Base-by-base conservation (phyloP, 2,329 filamentous ascomycete genomes). In the Furcasterigmium furcatum region DNA sequence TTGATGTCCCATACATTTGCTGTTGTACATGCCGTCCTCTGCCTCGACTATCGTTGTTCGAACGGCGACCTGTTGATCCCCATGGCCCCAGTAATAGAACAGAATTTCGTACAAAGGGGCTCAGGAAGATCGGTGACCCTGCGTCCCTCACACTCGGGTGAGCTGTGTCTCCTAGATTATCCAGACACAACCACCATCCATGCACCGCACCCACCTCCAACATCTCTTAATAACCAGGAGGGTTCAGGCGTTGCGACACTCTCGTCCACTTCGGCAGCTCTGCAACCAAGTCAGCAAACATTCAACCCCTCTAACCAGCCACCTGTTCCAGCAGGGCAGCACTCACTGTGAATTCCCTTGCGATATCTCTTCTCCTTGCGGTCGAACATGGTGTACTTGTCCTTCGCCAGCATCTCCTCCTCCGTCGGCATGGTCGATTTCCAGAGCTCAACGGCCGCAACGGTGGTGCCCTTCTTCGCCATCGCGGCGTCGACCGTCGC, bases 331-430 rank as follows among this genome's bases (percentile, higher is more conserved):
- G 18, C 6, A n/a, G 44, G 13, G 18, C 35, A 10, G 13, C n/a
- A 82, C 90, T 58, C 79, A 96, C 91, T 97, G 72, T 97, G 92
- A 66, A 99, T 91, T 46, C 91, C 89, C 82, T 99, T 99, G 64
- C 94, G 79, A 68, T 97, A 99, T 58, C 82, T 85, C 82, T 91
- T 95, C 66, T 88, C 91, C 70, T 97, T 96, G 58, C 91, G 85
- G 69, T 96, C 92, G 69, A 97, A 99, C 60, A 99, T 87, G 22
- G 90, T 96, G 73, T 99, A 99, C 73, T 99, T 99, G 73, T 99
- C 94, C 69, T 82, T 87, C 39, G 94, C 87, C 65, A 95, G 65
- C 94, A 99, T 99, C 76, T 97, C 91, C 60, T 83, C 79, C 77
- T 99, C 94, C 21, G 83, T 87, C 19, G 94, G 94, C 94, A 99